Evolutionary conservation across 2,329 filamentous ascomycete species (phyloP).

Genomic region (Botryotinia calthae): DNA sequence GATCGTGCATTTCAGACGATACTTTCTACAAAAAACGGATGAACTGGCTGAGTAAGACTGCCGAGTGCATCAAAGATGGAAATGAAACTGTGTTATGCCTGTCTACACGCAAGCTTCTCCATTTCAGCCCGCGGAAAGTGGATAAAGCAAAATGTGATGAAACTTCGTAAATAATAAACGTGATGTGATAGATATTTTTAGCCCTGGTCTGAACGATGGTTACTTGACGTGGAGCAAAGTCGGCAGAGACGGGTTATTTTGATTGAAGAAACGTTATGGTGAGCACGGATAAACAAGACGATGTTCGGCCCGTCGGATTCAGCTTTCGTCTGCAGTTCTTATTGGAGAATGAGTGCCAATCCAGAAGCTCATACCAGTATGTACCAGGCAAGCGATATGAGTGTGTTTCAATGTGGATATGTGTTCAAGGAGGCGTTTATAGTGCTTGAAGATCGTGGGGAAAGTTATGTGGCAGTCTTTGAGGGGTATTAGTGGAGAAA

Average conservation of each 20-base stretch:
- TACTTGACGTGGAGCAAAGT: not conserved
- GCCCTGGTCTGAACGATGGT: too few species aligned
- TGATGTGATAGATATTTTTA: not conserved
- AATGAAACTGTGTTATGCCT: not conserved
- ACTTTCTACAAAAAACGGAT: not conserved
- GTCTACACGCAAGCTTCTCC: not conserved
- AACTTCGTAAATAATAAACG: not conserved
- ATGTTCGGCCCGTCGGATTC: not conserved
- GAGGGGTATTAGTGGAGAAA: not conserved
- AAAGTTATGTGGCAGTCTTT: not conserved
- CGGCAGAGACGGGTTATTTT: not conserved
- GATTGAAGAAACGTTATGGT: not conserved
- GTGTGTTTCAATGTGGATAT: not conserved
- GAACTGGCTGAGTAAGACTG: not conserved
- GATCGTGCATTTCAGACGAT: not conserved
- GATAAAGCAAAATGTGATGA: not conserved
- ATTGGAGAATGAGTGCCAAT: not conserved
- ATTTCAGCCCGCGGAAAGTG: not conserved
- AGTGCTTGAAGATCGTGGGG: not conserved
- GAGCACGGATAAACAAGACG: not conserved
- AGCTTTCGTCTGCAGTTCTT: not conserved
- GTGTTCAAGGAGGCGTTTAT: not conserved
- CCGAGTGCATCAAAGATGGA: not conserved
- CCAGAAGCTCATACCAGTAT: not conserved
- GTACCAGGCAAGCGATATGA: not conserved